Evolutionary conservation across 495 filamentous ascomycete genomes (phyloP), one percentile per base, ranked within the genome.

Genomic region (Trypethelium eluteriae): DNA sequence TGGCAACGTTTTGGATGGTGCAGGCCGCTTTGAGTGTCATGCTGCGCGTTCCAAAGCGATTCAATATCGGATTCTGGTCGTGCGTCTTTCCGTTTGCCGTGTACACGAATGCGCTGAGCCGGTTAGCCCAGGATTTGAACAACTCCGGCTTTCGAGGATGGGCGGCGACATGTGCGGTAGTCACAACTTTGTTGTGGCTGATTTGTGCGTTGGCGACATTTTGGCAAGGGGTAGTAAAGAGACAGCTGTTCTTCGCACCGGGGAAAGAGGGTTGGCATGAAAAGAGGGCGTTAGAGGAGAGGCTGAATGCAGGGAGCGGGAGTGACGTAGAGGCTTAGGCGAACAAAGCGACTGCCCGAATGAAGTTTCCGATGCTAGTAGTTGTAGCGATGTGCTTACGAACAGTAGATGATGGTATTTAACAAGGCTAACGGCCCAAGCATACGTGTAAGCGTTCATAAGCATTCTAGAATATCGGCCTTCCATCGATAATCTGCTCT

Each of bases 51-150:
- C 68, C 68, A 1, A 69, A 68, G 41, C 18, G 36, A 39, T 68
- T 67, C 62, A 69, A 68, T 38, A 63, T 69, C 38, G 66, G 68
- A 47, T 57, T 69, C n/a, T 69, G 68, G 68, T 41, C 18, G 38
- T 64, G 68, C 38, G 46, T 59, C 39, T 69, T 69, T 39, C 68
- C 68, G n/a, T 41, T 65, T 25, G 68, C 38, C n/a, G 38, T 49
- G 3, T 69, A 69, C 50, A 56, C 66, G 3, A 63, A 67, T 56
- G 68, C 65, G n/a, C 50, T 56, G 32, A 25, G 38, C 32, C 62
- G 35, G 10, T 53, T 69, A 0, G 36, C 53, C 3, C 61, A 56
- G 34, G 68, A 69, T 36, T 35, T 69, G 12, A 66, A 66, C 38
- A 69, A 69, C 41, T 9, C 34, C 25, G 68, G 68, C 4, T 69